These are phyloP conservation scores for Pisolithus orientalis DNA, from an alignment of 768 basidiomycete species.

Conservation along the genomic window DNA sequence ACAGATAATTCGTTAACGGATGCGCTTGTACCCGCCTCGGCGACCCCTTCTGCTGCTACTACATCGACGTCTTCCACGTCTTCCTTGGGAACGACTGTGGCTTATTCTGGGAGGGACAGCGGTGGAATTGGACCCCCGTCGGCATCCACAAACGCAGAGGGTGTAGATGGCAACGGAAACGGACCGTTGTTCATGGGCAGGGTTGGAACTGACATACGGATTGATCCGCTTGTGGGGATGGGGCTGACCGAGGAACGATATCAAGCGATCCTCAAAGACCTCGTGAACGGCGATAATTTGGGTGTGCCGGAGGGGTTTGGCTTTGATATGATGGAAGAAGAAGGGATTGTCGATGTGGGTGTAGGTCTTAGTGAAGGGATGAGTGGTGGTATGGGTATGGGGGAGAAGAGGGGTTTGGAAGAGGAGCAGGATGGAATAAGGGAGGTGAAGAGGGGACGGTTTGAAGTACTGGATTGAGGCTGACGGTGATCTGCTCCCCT, in stretches of 20 bases:
- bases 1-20: slow-evolving; percentile 50
- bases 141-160: neutral
- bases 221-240: slow-evolving; percentile 84
- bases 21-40: slow-evolving; percentile 41
- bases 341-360: slow-evolving; percentile 6
- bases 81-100: slow-evolving; percentile 23
- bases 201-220: slow-evolving; percentile 38
- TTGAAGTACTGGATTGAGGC: slow-evolving; percentile 51
- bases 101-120: slow-evolving; percentile 12
- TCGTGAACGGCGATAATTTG: slow-evolving; percentile 61
- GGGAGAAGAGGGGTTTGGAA: slow-evolving; percentile 34
- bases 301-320: slow-evolving; percentile 25
- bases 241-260: slow-evolving; percentile 89
- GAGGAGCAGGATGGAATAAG: slow-evolving; percentile 33
- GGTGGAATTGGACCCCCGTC: neutral
- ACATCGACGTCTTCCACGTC: neutral
- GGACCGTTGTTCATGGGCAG: slow-evolving; percentile 18
- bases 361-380: neutral
- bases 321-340: slow-evolving; percentile 10
- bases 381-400: slow-evolving; percentile 15
- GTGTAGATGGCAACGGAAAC: neutral
- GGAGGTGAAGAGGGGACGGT: slow-evolving; percentile 52
- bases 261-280: slow-evolving; percentile 64
- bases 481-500: neutral
- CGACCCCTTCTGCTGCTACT: neutral